Percentiles rank a stretch among this genome's conserved stretches.
These are phyloP conservation scores for Sugiyamaella chiloensis DNA, from an alignment of 805 yeast genomes.

Conservation along the genomic window DNA sequence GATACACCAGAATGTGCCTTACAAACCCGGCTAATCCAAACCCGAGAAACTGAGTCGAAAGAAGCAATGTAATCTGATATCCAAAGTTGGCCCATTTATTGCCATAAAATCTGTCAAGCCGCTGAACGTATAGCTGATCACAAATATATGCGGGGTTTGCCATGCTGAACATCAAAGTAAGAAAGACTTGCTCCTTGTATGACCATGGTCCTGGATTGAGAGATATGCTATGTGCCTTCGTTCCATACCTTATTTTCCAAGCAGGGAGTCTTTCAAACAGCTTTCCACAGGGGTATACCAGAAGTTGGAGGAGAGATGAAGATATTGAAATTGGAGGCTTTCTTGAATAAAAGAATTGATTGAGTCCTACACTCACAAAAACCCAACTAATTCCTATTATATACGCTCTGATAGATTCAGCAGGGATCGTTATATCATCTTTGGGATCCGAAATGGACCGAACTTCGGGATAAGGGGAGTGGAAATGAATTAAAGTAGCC, in stretches of 20 bases:
- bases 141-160: conserved; percentile 29
- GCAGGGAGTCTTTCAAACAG: conserved; percentile 34
- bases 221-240: conserved; percentile 42
- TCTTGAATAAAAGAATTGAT: conserved; percentile 56
- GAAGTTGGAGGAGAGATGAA: conserved; percentile 42
- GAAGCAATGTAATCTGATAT: conserved; percentile 43
- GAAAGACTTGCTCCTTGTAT: conserved; percentile 63
- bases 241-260: conserved; percentile 38
- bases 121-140: conserved; percentile 25
- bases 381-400: conserved; percentile 51
- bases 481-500: conserved; percentile 38
- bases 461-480: conserved; percentile 57
- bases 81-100: conserved; percentile 38
- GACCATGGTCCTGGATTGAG: conserved; percentile 66
- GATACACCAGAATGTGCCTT: conserved; percentile 48
- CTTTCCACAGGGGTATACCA: conserved; percentile 56
- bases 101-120: conserved; percentile 22
- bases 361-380: conserved; percentile 50
- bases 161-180: conserved; percentile 40
- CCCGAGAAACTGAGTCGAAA: conserved; percentile 53
- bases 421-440: conserved; percentile 47
- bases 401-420: conserved; percentile 53
- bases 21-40: conserved; percentile 53
- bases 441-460: conserved; percentile 44
- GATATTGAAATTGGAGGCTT: conserved; percentile 46